These are phyloP conservation scores for Sarocladiaceae sp. DNA, from an alignment of 2,329 filamentous ascomycete genomes.

Conservation along the genomic window DNA sequence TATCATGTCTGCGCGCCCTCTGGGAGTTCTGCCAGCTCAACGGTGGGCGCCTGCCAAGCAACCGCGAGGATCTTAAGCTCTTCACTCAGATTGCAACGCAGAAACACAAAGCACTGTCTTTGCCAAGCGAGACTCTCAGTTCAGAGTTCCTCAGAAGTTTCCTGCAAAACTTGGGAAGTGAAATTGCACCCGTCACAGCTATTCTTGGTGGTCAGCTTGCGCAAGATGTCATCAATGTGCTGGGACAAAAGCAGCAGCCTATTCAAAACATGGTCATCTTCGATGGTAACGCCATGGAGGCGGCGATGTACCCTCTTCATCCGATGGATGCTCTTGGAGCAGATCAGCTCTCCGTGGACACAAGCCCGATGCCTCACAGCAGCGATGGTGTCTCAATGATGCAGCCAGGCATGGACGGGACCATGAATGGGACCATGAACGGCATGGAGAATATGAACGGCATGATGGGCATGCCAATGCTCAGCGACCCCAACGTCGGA, in stretches of 20 bases:
- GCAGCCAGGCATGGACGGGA: conserved; percentile 11
- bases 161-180: conserved; percentile 77
- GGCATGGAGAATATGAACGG: conserved; percentile 13
- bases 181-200: conserved; percentile 82
- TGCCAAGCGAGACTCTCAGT: conserved; percentile 63
- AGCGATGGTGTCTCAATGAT: conserved; percentile 18
- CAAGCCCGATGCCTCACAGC: background rate
- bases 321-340: conserved; percentile 56
- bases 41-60: conserved; percentile 48
- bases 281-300: conserved; percentile 76
- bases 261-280: conserved; percentile 94
- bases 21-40: conserved; percentile 71
- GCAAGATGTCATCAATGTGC: conserved; percentile 95
- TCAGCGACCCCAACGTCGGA: conserved; percentile 10
- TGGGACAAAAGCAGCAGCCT: conserved; percentile 86
- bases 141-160: conserved; percentile 78
- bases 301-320: conserved; percentile 77
- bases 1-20: conserved; percentile 82
- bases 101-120: conserved; percentile 70
- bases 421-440: conserved; percentile 19
- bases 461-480: conserved; percentile 18
- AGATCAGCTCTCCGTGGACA: conserved; percentile 29
- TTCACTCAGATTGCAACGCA: conserved; percentile 77
- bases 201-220: conserved; percentile 87
- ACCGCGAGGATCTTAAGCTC: conserved; percentile 61